Conservation (phyloP, 805 yeast genomes). For the Saccharomycopsis oosterbeekiorum region DNA sequence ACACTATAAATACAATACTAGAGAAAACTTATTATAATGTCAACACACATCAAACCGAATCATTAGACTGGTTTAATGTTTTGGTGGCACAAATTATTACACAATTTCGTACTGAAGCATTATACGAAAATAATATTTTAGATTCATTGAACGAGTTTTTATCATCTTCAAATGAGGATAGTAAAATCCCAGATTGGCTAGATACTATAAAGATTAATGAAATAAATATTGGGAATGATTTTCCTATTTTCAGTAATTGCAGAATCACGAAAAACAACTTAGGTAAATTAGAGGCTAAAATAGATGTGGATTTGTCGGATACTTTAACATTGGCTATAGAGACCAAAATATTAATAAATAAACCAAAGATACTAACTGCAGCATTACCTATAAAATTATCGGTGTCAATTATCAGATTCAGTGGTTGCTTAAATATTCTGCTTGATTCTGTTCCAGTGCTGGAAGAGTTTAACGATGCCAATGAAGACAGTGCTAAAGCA, state of each 20-base stretch:
- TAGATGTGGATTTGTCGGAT: constrained; percentile 84
- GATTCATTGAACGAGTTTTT: constrained; percentile 66
- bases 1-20: constrained; percentile 40
- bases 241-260: constrained; percentile 91
- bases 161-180: constrained; percentile 31
- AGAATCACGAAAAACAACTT: constrained; percentile 46
- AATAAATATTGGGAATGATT: constrained; percentile 88
- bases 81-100: constrained; percentile 83
- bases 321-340: constrained; percentile 79
- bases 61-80: constrained; percentile 95
- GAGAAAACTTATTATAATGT: constrained; percentile 93
- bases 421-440: constrained; percentile 80
- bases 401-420: constrained; percentile 83
- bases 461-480: constrained; percentile 14
- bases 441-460: constrained; percentile 30
- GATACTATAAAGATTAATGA: constrained; percentile 75
- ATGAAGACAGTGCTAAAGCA: constrained; percentile 3
- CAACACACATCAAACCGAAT: constrained; percentile 75
- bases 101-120: constrained; percentile 83
- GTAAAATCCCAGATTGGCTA: constrained; percentile 68
- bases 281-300: constrained; percentile 69
- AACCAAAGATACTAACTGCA: constrained; percentile 78
- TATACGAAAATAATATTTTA: constrained; percentile 73
- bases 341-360: constrained; percentile 66
- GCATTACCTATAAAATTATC: constrained; percentile 75